Evolutionary conservation across 2,329 filamentous ascomycete species (phyloP).

Genomic region (Ophiostoma sp.): DNA sequence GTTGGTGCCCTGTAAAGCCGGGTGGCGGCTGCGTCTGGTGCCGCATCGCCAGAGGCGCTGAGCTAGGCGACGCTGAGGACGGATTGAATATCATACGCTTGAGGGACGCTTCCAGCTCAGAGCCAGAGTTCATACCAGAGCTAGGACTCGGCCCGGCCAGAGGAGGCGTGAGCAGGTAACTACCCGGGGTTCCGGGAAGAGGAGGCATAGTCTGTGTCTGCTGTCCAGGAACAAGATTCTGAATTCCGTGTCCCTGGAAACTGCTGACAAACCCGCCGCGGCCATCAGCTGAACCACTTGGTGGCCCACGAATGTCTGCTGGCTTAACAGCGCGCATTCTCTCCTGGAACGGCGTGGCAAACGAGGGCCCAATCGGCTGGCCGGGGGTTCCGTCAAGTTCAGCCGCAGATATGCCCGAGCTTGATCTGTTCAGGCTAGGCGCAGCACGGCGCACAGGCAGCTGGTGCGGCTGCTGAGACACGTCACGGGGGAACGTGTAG

Average conservation of each 20-base stretch:
- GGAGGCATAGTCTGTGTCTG: not conserved
- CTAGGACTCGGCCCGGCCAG: not conserved
- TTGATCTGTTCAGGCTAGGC: conserved; percentile 40
- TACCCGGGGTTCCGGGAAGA: not conserved
- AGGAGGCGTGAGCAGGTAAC: conserved; percentile 10
- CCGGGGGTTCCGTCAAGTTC: conserved; percentile 61
- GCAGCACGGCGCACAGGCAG: conserved; percentile 36
- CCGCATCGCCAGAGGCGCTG: conserved; percentile 6
- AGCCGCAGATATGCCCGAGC: conserved; percentile 57
- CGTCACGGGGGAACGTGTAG: conserved; percentile 20
- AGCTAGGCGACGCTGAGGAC: not conserved
- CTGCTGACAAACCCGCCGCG: not conserved
- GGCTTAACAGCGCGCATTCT: conserved; percentile 53
- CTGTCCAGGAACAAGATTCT: conserved; percentile 18
- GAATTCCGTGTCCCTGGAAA: conserved; percentile 11
- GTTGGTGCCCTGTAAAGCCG: not conserved
- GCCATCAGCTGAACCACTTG: not conserved
- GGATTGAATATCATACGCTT: conserved; percentile 9
- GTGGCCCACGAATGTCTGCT: conserved; percentile 26
- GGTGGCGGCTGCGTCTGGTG: not conserved
- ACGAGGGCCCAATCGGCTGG: conserved; percentile 57
- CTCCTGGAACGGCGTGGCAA: conserved; percentile 61
- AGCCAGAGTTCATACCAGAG: not conserved
- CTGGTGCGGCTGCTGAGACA: conserved; percentile 21
- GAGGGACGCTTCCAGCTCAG: not conserved